Evolutionary conservation across 495 filamentous ascomycete genomes (phyloP).

Genomic region (Xylaria scruposa): DNA sequence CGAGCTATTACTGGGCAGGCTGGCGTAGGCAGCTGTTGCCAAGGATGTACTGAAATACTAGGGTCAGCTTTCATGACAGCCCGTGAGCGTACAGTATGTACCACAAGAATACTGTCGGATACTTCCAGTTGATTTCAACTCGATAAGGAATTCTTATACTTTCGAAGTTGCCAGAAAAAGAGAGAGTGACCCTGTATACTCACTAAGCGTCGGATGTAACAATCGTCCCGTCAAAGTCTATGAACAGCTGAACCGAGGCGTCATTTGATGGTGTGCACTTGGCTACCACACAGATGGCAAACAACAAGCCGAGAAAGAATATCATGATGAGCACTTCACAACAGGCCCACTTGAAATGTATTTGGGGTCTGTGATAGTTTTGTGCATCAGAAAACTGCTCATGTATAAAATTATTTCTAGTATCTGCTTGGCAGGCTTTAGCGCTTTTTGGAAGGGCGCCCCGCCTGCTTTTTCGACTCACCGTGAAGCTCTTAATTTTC

Average conservation of each 20-base stretch:
- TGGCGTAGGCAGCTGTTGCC: slow-evolving; percentile 18
- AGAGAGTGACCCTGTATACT: not conserved
- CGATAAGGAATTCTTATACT: not conserved
- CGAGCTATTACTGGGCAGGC: slow-evolving; percentile 18
- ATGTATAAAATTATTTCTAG: not conserved
- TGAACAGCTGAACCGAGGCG: slow-evolving; percentile 16
- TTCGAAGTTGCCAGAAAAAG: not conserved
- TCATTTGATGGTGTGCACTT: not conserved
- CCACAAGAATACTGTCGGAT: not conserved
- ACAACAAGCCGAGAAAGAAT: not conserved
- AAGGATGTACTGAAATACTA: not conserved
- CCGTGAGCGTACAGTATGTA: too few relatives aligned
- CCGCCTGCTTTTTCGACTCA: too few relatives aligned
- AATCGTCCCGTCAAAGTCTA: slow-evolving; percentile 23
- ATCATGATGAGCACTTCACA: not conserved
- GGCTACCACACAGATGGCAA: slow-evolving; percentile 10
- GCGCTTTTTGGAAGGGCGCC: not conserved
- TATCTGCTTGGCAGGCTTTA: slow-evolving; percentile 7
- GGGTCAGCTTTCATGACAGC: not conserved
- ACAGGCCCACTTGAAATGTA: not conserved
- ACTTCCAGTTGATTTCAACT: not conserved
- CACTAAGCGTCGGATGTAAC: slow-evolving; percentile 18
- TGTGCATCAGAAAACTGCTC: not conserved
- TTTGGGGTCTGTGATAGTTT: not conserved
- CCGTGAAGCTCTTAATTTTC: too few relatives aligned